Conservation (phyloP, 805 yeast species). For the Schwanniomyces occidentalis region DNA sequence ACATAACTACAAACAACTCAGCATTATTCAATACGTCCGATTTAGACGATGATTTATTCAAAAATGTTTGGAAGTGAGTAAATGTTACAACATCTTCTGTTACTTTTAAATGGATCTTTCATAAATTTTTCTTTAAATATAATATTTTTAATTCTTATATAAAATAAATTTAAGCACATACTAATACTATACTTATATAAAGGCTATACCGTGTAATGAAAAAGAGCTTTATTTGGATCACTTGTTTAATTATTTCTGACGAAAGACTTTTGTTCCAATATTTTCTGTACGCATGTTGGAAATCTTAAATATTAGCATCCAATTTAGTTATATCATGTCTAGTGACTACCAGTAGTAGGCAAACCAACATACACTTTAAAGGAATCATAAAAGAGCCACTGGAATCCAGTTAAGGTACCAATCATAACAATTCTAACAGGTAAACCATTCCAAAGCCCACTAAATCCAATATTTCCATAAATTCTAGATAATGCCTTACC, state of each 20-base stretch:
- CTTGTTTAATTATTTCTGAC: no score
- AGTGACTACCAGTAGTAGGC: conserved; percentile 82
- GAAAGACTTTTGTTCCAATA: no score
- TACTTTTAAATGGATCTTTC: no score
- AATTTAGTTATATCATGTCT: conserved; percentile 1
- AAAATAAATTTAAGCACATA: no score
- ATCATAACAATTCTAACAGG: conserved; percentile 94
- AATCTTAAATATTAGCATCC: no score
- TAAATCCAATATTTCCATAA: conserved; percentile 80
- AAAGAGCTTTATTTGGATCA: no score
- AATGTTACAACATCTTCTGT: no score
- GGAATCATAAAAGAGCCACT: conserved; percentile 95
- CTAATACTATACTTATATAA: no score
- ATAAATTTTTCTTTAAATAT: no score
- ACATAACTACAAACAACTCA: conserved; percentile 4
- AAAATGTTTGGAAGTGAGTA: conserved; percentile 62
- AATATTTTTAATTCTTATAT: no score
- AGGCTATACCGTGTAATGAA: no score
- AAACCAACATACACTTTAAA: conserved; percentile 93
- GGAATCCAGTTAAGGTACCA: conserved; percentile 96
- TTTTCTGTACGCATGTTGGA: no score
- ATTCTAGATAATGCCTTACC: conserved; percentile 71
- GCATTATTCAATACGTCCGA: conserved; percentile 9
- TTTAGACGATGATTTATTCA: conserved; percentile 65
- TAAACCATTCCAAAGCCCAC: conserved; percentile 93